Percentiles rank a stretch among this genome's conserved stretches.
Evolutionary conservation across 2,329 filamentous ascomycete species (phyloP).

Genomic region (Geoglossum cookeanum): DNA sequence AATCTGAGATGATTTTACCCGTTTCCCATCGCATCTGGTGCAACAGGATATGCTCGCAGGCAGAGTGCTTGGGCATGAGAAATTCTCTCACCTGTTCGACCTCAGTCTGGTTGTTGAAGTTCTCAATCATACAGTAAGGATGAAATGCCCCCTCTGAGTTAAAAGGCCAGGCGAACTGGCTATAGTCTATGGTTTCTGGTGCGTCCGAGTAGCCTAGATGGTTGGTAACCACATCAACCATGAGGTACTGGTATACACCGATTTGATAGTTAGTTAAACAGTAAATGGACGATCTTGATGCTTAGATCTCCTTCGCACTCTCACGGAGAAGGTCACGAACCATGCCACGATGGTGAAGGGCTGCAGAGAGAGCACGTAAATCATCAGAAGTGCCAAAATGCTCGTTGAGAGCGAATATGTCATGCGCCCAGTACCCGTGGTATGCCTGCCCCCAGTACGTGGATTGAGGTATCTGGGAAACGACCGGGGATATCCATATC

Average conservation of each 20-base stretch:
- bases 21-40: too few relatives aligned
- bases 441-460: slow-evolving; percentile 22
- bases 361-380: slow-evolving; percentile 17
- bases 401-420: slow-evolving; percentile 19
- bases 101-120: neutral
- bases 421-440: slow-evolving; percentile 27
- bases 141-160: slow-evolving; percentile 15
- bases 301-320: too few relatives aligned
- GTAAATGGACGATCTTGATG: too few relatives aligned
- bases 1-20: too few relatives aligned
- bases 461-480: slow-evolving; percentile 18
- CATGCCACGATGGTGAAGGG: slow-evolving; percentile 20
- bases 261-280: too few relatives aligned
- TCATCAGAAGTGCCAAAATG: slow-evolving; percentile 20
- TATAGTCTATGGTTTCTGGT: slow-evolving; percentile 15
- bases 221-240: slow-evolving; percentile 21
- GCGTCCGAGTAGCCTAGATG: slow-evolving; percentile 19
- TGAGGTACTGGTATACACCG: slow-evolving; percentile 14
- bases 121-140: neutral
- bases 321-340: slow-evolving; percentile 9
- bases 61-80: neutral
- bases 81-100: slow-evolving; percentile 2
- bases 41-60: neutral
- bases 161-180: slow-evolving; percentile 20
- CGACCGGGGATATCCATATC: slow-evolving; percentile 28